phyloP scores from a whole-genome alignment of 2,329 filamentous ascomycete species.

The Emericellopsis atlantica region DNA sequence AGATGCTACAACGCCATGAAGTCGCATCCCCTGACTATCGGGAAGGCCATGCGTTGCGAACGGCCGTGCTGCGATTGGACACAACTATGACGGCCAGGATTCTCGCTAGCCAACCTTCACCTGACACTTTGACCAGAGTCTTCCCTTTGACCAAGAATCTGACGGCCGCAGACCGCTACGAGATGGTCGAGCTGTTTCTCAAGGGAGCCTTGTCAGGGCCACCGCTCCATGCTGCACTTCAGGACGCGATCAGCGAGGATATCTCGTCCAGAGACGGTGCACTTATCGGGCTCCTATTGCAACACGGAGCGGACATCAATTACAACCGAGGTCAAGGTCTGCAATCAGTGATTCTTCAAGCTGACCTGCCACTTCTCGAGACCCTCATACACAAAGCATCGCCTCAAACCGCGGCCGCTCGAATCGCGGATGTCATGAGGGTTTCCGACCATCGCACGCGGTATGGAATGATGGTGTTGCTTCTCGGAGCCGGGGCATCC shows the following conservation, averaged over 20 bases:
- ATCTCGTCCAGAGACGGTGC: conserved; percentile 33
- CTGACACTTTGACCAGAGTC: conserved; percentile 31
- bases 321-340: conserved; percentile 38
- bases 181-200: conserved; percentile 37
- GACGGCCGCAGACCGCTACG: conserved; percentile 26
- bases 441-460: conserved; percentile 27
- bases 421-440: conserved; percentile 33
- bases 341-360: conserved; percentile 31
- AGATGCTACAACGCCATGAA: conserved; percentile 25
- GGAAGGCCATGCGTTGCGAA: conserved; percentile 34
- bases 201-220: conserved; percentile 31
- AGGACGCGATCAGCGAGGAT: conserved; percentile 37
- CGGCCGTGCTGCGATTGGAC: conserved; percentile 33
- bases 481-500: conserved; percentile 31
- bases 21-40: conserved; percentile 40
- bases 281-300: conserved; percentile 38
- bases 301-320: conserved; percentile 39
- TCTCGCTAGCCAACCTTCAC: conserved; percentile 30
- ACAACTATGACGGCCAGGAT: conserved; percentile 30
- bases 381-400: conserved; percentile 32
- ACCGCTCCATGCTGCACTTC: conserved; percentile 33
- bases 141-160: conserved; percentile 35
- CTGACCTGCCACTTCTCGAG: conserved; percentile 31
- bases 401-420: conserved; percentile 31
- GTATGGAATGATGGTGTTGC: conserved; percentile 30